phyloP scores from a whole-genome alignment of 2,329 filamentous ascomycete species.

The Thielaviopsis euricoi region DNA sequence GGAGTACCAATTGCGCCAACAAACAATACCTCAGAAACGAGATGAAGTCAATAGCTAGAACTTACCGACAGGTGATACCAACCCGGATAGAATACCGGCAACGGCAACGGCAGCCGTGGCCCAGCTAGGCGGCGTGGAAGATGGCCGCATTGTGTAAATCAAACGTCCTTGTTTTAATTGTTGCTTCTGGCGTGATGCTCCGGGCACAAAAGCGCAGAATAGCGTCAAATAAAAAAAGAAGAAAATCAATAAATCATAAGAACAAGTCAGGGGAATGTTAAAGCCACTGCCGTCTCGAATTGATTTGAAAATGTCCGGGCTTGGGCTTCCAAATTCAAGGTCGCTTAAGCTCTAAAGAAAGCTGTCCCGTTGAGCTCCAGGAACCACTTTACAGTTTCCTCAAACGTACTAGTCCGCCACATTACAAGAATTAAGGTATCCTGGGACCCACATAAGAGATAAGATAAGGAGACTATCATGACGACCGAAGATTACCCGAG shows the following conservation, averaged over 20 bases:
- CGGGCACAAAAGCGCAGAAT: background rate
- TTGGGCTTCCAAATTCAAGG: background rate
- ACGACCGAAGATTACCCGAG: background rate
- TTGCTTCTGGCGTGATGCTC: background rate
- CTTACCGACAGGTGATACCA: slow-evolving; percentile 11
- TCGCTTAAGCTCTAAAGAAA: background rate
- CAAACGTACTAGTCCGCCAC: background rate
- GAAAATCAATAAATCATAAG: background rate
- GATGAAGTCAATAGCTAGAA: background rate
- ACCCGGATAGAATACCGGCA: slow-evolving; percentile 6
- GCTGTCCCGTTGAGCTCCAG: slow-evolving; percentile 10
- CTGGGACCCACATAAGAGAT: background rate
- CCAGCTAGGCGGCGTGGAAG: slow-evolving; percentile 5
- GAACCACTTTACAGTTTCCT: slow-evolving; percentile 1
- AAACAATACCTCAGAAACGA: no score
- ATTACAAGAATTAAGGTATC: background rate
- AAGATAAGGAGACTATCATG: background rate
- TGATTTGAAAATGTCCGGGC: background rate
- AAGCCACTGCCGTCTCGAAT: background rate
- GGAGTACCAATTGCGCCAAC: background rate
- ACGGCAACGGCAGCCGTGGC: slow-evolving; percentile 7
- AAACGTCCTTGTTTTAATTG: background rate
- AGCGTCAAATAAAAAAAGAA: background rate
- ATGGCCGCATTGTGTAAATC: slow-evolving; percentile 6
- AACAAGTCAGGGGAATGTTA: background rate